Evolutionary conservation across 1,139 yeast genomes (phyloP), one percentile per base, ranked within the genome.

Genomic region (Candida mesenterica): DNA sequence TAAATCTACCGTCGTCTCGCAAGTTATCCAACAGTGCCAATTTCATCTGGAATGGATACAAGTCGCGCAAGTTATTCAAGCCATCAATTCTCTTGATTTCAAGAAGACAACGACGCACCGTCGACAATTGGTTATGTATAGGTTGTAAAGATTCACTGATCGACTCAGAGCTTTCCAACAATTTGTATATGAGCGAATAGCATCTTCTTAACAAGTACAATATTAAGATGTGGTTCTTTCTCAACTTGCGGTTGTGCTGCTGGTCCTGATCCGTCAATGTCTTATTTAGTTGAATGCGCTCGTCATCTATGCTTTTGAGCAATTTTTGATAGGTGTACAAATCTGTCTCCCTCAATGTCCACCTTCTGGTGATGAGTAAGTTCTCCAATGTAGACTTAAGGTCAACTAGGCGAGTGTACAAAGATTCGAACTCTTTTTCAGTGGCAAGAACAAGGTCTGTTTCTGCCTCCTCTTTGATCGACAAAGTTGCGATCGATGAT

Each of bases 291-390:
- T 71, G 64, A 5, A 79, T 68, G 48, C 96, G 68, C 43, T 75
- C 58, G 36, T 77, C 82, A 54, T 90, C 96, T 44, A 90, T 80
- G 39, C 72, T 75, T 50, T 80, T 81, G 44, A 90, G 66, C 44
- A 71, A 72, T 52, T 82, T 78, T 59, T 89, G 95, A 57, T 85
- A 90, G 36, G 75, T 73, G 62, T 85, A 92, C 47, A 92, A 69
- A 61, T 92, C 98, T 0, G 97, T 92, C 54, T 89, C 96, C 53
- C 98, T 77, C 61, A 92, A 69, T 2, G 97, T 90, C 98, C 98
- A 92, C 58, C 97, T 77, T 62, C 96, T 81, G 3, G 98, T 92
- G 24, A 92, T 78, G 45, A 89, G 69, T 46, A 92, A 66, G 48
- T 86, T 87, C 50, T 87, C 96, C 43, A 92, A 68, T 15, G 81